Evolutionary conservation across 2,329 filamentous ascomycete genomes (phyloP), one percentile per base, ranked within the genome.

Genomic region (Calonectria henricotiae): DNA sequence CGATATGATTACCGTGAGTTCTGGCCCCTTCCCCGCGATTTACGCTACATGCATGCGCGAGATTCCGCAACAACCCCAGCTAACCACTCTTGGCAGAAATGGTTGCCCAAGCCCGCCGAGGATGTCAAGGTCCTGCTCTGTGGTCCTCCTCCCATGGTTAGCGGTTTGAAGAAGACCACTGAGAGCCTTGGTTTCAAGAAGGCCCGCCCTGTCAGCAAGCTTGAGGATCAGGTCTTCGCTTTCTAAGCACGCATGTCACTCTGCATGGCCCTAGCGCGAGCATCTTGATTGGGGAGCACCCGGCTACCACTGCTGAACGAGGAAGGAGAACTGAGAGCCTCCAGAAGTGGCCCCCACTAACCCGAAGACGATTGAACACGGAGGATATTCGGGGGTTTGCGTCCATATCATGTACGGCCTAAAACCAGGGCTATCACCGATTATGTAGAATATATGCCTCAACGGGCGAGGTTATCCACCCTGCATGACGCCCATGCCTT

Each of bases 181-280:
- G 94, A 97, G 85, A 89, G 90, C 73, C 89, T 98, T 23, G 96
- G 96, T 69, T 99, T 93, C 87, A 89, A 94, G 80, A 98, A 98
- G 89, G 94, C 96, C 47, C 91, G 92, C 71, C 94, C 96, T 51
- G 95, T 98, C 79, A 98, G 95, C 91, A 98, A 98, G 90, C 91
- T 98, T 65, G 93, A 96, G 82, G 96, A 99, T 83, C 96, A 98
- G 85, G 94, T 99, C 76, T 99, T 99, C 86, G 95, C 94, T 80
- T 99, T 99, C 85, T 86, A 84, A 80, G 55, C 67, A 43, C 41
- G 32, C 39, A 30, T 17, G 13, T 27, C 25, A 8, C 4, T n/a
- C n/a, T 32, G 20, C 27, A 17, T 30, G 37, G 41, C 7, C 0
- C 32, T 4, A 44, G 43, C 13, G 27, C 13, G 27, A 49, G 12